phyloP scores from a whole-genome alignment of 192 early-diverging fungal genomes.

The Linderina pennispora region DNA sequence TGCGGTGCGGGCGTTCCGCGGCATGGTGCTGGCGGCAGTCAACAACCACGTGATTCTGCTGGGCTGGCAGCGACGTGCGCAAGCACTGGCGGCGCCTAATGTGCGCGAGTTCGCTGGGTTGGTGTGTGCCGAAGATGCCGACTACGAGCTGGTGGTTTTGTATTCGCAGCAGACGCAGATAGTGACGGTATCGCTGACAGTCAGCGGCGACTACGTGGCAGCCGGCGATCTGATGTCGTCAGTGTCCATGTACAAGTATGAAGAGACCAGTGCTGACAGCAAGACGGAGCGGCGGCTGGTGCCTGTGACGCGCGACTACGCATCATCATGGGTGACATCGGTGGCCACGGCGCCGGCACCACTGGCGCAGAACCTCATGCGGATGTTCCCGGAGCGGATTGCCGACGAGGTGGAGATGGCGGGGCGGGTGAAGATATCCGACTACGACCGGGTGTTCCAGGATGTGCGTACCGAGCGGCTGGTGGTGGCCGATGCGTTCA shows the following conservation, averaged over 20 bases:
- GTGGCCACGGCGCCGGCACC: constrained; percentile 24
- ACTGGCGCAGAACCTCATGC: constrained; percentile 4
- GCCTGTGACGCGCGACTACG: constrained; percentile 27
- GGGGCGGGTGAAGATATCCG: not conserved
- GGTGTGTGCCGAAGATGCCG: constrained; percentile 5
- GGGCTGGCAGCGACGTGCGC: constrained; percentile 21
- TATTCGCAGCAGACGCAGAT: constrained; percentile 53
- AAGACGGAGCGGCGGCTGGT: constrained; percentile 7
- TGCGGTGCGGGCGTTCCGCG: constrained; percentile 47
- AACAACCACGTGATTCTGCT: constrained; percentile 47
- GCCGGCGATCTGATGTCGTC: constrained; percentile 86
- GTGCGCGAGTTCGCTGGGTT: constrained; percentile 1
- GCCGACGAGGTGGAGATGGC: constrained; percentile 9
- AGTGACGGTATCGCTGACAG: constrained; percentile 51
- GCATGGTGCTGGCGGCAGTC: constrained; percentile 61
- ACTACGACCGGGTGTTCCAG: constrained; percentile 8
- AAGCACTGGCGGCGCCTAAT: not conserved
- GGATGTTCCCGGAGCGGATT: constrained; percentile 3
- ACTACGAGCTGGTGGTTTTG: constrained; percentile 21
- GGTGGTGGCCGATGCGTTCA: constrained; percentile 26
- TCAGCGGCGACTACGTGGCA: constrained; percentile 59
- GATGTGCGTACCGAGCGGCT: constrained; percentile 4
- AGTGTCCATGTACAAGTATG: constrained; percentile 51
- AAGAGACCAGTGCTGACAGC: constrained; percentile 6
- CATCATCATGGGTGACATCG: constrained; percentile 26